Evolutionary conservation across 108 stramenopile genomes (phyloP).

Genomic region (Cyclostephanos invisitatus): DNA sequence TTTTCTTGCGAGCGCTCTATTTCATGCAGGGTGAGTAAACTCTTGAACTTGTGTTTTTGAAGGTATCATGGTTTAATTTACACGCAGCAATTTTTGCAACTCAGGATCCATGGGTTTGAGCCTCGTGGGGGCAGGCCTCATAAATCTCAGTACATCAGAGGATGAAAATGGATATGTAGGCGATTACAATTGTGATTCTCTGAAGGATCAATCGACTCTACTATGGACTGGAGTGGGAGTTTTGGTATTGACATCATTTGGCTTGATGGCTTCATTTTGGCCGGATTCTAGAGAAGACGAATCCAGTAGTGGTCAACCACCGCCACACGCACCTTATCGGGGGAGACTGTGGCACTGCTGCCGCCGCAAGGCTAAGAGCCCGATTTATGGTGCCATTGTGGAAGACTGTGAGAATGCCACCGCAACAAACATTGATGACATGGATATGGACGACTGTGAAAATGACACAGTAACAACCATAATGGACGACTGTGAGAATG

Average conservation of each 20-base stretch:
- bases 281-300: constrained; percentile 30
- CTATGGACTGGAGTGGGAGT: constrained; percentile 54
- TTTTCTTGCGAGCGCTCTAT: constrained; percentile 32
- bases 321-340: not conserved
- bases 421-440: not conserved
- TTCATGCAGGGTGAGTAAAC: constrained; percentile 33
- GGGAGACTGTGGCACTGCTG: constrained; percentile 9
- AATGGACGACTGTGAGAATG: constrained; percentile 4
- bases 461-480: not conserved
- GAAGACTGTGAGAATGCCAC: constrained; percentile 8
- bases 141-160: constrained; percentile 34
- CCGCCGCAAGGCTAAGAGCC: constrained; percentile 7
- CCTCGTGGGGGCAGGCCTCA: constrained; percentile 33
- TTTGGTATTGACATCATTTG: constrained; percentile 51
- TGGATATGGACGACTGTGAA: not conserved
- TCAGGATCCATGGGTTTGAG: constrained; percentile 36
- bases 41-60: not conserved
- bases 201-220: constrained; percentile 48
- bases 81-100: not conserved
- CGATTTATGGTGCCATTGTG: not conserved
- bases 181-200: constrained; percentile 26
- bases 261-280: constrained; percentile 67
- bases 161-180: constrained; percentile 24
- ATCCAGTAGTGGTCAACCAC: not conserved
- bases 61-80: not conserved